Conservation (phyloP, 176 grass and related monocot genomes). For the Bonia amplexicaulis region DNA sequence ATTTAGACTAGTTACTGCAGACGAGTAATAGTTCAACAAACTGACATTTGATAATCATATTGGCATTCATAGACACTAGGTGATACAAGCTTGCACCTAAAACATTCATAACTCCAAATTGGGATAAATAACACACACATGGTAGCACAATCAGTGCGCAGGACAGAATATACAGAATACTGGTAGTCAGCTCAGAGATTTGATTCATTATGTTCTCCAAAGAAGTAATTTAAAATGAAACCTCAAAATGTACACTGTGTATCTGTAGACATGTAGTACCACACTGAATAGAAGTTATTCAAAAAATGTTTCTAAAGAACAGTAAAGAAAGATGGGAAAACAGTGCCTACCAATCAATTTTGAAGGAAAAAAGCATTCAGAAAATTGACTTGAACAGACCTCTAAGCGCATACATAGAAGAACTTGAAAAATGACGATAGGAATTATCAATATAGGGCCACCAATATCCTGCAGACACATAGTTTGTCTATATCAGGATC, state of each 20-base stretch:
- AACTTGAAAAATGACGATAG: slow-evolving; percentile 55
- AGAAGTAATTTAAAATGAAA: neutral
- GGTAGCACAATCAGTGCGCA: neutral
- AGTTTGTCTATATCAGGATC: slow-evolving; percentile 33
- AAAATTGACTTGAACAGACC: slow-evolving; percentile 40
- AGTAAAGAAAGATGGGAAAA: neutral
- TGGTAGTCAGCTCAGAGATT: neutral
- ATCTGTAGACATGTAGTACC: neutral
- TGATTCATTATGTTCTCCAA: neutral
- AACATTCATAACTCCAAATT: neutral
- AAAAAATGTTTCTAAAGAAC: neutral
- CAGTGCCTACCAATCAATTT: neutral
- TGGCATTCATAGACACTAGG: neutral
- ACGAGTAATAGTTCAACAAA: neutral
- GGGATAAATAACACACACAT: neutral
- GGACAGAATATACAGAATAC: neutral
- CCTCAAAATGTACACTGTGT: neutral
- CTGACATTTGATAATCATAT: neutral
- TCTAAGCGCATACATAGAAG: slow-evolving; percentile 74
- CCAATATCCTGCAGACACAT: slow-evolving; percentile 61
- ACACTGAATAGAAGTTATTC: slow-evolving; percentile 1
- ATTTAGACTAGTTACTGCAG: neutral
- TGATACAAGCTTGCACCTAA: neutral
- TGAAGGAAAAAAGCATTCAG: neutral
- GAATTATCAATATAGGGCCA: slow-evolving; percentile 63